Evolutionary conservation across 2,329 filamentous ascomycete species (phyloP), one percentile per base, ranked within the genome.

Genomic region (Sphaerulina vaccinii): DNA sequence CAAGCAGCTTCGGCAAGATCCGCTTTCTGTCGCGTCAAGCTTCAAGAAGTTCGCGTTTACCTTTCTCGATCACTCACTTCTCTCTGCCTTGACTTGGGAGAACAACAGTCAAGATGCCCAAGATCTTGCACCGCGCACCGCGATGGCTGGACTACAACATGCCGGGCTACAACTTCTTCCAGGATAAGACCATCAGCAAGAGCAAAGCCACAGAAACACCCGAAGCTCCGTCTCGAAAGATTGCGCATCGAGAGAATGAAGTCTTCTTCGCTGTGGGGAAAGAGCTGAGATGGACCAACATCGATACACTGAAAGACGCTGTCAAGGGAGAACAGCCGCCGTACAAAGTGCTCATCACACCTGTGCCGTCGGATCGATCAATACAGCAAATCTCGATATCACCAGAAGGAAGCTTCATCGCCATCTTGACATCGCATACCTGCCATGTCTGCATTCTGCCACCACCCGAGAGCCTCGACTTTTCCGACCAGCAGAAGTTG

Each of bases 271-370:
- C 90, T 16, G 85, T 87, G 35, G 91, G 91, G 42, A 91, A 87
- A 62, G 89, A 97, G 70, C 87, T 99, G 55, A 81, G 91, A 69
- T 99, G 93, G 90, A 86, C 88, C 8, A 89, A 96, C 71, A 73
- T 99, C 49, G 82, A 84, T 45, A 82, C 85, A 53, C 70, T 97
- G 65, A 95, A 95, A 74, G 87, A 83, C 13, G 59, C 56, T 16
- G 60, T 57, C 3, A 56, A 61, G 35, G 47, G 40, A 4, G 36
- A 27, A 27, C 50, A 24, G 29, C 37, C 29, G 23, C 37, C 51
- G 15, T 67, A 65, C 54, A 62, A 62, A 49, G 62, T 64, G 39
- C 82, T 97, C 66, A 87, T 86, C 67, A 84, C 87, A 3, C 84
- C 88, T 2, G 83, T 92, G 45, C 86, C 87, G 56, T 24, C 37